Evolutionary conservation across 192 early-diverging fungal genomes (phyloP), one percentile per base, ranked within the genome.

Genomic region (Coemansia sp.): DNA sequence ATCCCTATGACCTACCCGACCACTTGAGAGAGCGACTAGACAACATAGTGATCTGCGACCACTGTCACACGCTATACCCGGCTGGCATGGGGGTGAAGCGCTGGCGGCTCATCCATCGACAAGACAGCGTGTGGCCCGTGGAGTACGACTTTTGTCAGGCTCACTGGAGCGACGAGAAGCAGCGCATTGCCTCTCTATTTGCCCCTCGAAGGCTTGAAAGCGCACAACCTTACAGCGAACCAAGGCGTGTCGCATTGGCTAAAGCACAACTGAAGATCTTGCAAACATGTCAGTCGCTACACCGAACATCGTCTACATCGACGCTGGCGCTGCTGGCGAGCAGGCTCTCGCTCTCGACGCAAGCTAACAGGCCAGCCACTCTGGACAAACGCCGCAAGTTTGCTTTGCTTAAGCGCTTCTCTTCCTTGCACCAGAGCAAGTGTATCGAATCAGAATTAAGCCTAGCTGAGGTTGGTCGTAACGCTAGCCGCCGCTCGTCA

Each of bases 161-260:
- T 16, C 78, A 80, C 49, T 80, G 78, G 78, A 49, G 41, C 27
- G 64, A 40, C 7, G 78, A 80, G 40, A 61, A 61, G 49, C 47
- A 74, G 62, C 62, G 78, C 22, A 68, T 80, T 22, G 78, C 72
- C n/a, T 61, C 59, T 22, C 45, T 80, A 24, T 80, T 80, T 73
- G 72, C 59, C 8, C 66, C 69, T 22, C 69, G 78, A 52, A 43
- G 47, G 11, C 65, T 66, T 2, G 62, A 64, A 38, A 24, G 41
- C 16, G 59, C 59, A 1, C 78, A 71, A 59, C 55, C 64, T 22
- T 80, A 74, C 50, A 53, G 58, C 56, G 44, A 60, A 34, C 18
- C 64, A 27, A 74, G 52, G 38, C n/a, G 39, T 15, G 56, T 38
- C n/a, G 77, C 71, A 16, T 9, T 43, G 11, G 30, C 9, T 15